Conservation (phyloP, 306 rosid species). For the Vigna unguiculata region DNA sequence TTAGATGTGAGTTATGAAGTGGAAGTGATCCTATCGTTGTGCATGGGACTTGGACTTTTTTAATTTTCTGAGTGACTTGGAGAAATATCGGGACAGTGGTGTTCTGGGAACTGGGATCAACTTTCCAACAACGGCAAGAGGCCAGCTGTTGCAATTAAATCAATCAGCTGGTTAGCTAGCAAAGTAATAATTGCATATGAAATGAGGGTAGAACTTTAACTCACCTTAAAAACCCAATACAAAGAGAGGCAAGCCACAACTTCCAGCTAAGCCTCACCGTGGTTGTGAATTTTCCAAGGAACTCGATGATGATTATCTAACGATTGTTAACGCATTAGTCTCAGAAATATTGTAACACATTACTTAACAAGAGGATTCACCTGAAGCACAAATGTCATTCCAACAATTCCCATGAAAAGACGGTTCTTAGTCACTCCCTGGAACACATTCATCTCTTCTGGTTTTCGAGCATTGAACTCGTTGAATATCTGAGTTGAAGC, state of each 20-base stretch:
- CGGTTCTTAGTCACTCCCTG: constrained; percentile 76
- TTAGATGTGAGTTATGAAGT: background rate
- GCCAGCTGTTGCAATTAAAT: constrained; percentile 71
- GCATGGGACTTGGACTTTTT: constrained; percentile 46
- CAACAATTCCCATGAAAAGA: constrained; percentile 80
- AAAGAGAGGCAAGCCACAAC: constrained; percentile 69
- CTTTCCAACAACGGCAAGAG: constrained; percentile 80
- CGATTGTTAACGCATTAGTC: background rate
- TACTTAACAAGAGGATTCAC: constrained; percentile 45
- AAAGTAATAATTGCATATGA: too few relatives aligned
- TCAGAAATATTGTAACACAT: constrained; percentile 33
- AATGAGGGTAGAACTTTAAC: background rate
- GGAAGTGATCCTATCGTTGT: background rate
- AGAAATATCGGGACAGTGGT: constrained; percentile 55
- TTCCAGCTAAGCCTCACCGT: constrained; percentile 72
- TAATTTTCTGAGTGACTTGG: constrained; percentile 45
- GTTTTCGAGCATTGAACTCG: constrained; percentile 94
- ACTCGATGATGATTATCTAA: constrained; percentile 80
- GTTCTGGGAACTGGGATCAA: constrained; percentile 83
- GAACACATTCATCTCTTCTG: constrained; percentile 84
- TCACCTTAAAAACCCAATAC: constrained; percentile 70
- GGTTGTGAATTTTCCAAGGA: constrained; percentile 79
- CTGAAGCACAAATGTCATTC: constrained; percentile 79
- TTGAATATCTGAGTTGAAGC: constrained; percentile 71
- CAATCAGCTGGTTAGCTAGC: background rate